These are phyloP conservation scores for Capsicum rhomboideum DNA, from an alignment of 257 asterid genomes.

Conservation along the genomic window DNA sequence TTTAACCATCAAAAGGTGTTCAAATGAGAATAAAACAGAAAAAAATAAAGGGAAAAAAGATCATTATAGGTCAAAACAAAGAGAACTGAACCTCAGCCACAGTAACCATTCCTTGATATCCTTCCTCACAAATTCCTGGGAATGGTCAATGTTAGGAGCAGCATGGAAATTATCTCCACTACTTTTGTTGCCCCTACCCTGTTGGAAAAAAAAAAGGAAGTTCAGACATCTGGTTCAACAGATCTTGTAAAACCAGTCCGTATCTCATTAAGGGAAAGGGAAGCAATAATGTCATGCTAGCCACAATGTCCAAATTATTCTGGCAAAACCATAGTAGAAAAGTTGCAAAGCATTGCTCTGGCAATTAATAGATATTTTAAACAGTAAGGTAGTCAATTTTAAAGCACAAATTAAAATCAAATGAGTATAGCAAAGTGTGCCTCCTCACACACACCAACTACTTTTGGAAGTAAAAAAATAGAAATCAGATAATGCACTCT, in stretches of 20 bases:
- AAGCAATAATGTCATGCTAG: not conserved
- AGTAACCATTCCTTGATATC: conserved; percentile 87
- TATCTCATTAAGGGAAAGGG: not conserved
- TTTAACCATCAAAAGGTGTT: not conserved
- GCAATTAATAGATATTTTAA: not conserved
- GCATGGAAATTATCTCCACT: conserved; percentile 98
- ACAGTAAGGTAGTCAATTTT: not conserved
- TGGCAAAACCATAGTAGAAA: not conserved
- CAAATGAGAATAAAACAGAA: not conserved
- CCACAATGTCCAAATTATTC: not conserved
- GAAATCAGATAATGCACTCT: not conserved
- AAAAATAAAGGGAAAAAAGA: not conserved
- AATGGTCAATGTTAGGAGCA: conserved; percentile 98
- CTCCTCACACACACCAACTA: not conserved
- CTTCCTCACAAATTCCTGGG: conserved; percentile 90
- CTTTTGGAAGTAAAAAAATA: not conserved
- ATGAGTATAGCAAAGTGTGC: not conserved
- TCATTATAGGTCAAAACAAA: not conserved
- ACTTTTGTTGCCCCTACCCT: conserved; percentile 97
- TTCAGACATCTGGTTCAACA: not conserved
- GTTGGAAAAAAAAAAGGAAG: conserved; percentile 1
- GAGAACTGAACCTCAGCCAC: conserved; percentile 73
- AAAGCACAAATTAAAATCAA: not conserved
- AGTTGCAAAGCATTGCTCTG: not conserved
- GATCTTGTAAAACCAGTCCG: not conserved